phyloP scores from a whole-genome alignment of 768 basidiomycete genomes.

The Tylopilus vinaceipallidus region DNA sequence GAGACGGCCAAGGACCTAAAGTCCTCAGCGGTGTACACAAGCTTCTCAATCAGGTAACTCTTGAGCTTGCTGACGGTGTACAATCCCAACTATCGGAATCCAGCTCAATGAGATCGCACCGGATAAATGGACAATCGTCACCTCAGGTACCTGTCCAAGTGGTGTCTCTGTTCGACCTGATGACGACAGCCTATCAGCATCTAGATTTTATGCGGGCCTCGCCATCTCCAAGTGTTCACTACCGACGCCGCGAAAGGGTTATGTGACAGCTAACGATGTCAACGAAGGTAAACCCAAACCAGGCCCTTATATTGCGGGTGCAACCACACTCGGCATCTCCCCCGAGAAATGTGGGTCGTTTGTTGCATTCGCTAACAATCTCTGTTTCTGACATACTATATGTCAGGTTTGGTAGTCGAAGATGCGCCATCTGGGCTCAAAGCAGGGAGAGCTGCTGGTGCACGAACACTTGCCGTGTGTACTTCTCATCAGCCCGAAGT shows the following conservation, averaged over 20 bases:
- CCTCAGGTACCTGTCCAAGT: constrained; percentile 48
- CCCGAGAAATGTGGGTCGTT: constrained; percentile 51
- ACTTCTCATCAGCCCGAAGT: constrained; percentile 66
- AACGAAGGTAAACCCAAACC: constrained; percentile 85
- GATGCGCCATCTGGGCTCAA: constrained; percentile 84
- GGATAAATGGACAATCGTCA: constrained; percentile 76
- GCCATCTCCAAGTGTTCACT: constrained; percentile 66
- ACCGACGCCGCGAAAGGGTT: constrained; percentile 52
- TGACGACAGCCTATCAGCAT: constrained; percentile 46
- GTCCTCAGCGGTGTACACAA: constrained; percentile 63
- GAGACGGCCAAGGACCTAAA: constrained; percentile 46
- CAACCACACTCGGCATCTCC: constrained; percentile 48
- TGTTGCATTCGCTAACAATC: background rate
- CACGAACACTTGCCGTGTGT: constrained; percentile 76
- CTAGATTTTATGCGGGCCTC: constrained; percentile 63
- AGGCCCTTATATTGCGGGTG: constrained; percentile 82
- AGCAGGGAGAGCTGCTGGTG: constrained; percentile 74
- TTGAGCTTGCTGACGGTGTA: background rate
- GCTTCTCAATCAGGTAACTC: constrained; percentile 52
- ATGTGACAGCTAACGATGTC: constrained; percentile 66
- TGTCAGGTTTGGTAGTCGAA: constrained; percentile 80
- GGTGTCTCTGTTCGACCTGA: background rate
- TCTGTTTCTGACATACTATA: background rate
- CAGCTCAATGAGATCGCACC: constrained; percentile 28
- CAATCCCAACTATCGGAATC: background rate